These are phyloP conservation scores for Hyphodiscus sp. DNA, from an alignment of 2,329 filamentous ascomycete genomes.

Conservation along the genomic window DNA sequence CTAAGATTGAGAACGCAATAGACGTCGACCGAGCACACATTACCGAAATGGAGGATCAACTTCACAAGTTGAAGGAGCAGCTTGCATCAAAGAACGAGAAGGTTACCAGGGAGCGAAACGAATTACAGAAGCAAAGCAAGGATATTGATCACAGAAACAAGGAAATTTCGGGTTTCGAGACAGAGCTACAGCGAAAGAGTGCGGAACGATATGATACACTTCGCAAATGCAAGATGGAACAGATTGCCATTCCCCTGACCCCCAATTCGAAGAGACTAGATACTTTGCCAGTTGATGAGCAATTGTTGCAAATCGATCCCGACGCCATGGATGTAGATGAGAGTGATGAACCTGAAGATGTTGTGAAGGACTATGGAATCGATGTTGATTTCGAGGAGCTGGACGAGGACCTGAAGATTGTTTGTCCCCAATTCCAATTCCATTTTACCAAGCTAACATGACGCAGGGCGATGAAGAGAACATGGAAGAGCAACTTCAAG, in stretches of 20 bases:
- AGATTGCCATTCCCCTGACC: slow-evolving; percentile 76
- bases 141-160: slow-evolving; percentile 72
- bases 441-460: slow-evolving; percentile 28
- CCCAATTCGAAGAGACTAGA: slow-evolving; percentile 67
- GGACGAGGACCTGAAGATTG: slow-evolving; percentile 74
- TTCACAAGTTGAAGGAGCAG: slow-evolving; percentile 62
- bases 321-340: slow-evolving; percentile 94
- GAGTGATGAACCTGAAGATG: slow-evolving; percentile 55
- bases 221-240: slow-evolving; percentile 86
- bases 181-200: slow-evolving; percentile 78
- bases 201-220: slow-evolving; percentile 78
- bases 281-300: slow-evolving; percentile 80
- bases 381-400: slow-evolving; percentile 78
- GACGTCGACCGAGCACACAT: slow-evolving; percentile 69
- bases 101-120: slow-evolving; percentile 69
- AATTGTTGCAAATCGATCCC: slow-evolving; percentile 66
- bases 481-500: slow-evolving; percentile 68
- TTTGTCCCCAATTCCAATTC: slow-evolving; percentile 36
- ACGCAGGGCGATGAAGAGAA: slow-evolving; percentile 59
- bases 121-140: slow-evolving; percentile 78
- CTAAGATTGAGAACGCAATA: slow-evolving; percentile 65
- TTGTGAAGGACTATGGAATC: slow-evolving; percentile 85
- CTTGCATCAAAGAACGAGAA: slow-evolving; percentile 65
- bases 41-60: slow-evolving; percentile 64
- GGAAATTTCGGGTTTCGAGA: slow-evolving; percentile 72